Conservation (phyloP, 352 stramenopile species). For the Nothophytophthora sp. region DNA sequence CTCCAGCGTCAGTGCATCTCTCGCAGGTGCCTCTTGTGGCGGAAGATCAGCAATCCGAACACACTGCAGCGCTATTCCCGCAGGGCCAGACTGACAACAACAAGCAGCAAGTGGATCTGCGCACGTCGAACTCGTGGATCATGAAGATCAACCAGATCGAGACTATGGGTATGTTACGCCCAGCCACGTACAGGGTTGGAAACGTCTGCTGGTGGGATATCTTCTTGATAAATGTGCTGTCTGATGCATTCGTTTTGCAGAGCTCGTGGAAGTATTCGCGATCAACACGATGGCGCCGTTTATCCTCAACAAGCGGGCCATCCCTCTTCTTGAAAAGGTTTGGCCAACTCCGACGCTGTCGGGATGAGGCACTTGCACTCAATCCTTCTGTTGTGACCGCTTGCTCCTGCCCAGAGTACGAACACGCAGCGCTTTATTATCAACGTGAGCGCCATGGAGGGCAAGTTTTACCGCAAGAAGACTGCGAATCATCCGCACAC, state of each 20-base stretch:
- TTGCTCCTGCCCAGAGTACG: constrained; percentile 29
- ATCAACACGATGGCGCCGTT: constrained; percentile 95
- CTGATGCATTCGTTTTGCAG: constrained; percentile 24
- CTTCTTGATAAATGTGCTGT: constrained; percentile 3
- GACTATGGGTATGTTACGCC: constrained; percentile 62
- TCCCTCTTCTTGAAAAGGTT: constrained; percentile 66
- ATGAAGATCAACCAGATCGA: constrained; percentile 78
- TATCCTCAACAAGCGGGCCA: constrained; percentile 91
- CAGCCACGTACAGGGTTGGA: too few relatives aligned
- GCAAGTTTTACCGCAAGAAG: constrained; percentile 96
- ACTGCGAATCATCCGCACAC: constrained; percentile 94
- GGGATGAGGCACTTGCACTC: neutral
- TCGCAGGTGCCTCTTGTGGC: constrained; percentile 88
- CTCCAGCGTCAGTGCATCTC: constrained; percentile 84
- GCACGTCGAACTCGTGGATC: constrained; percentile 93
- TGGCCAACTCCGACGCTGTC: neutral
- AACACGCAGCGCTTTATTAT: constrained; percentile 83
- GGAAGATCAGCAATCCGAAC: constrained; percentile 80
- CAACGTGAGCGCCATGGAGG: constrained; percentile 96
- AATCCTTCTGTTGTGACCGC: constrained; percentile 4
- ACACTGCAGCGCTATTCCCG: constrained; percentile 55
- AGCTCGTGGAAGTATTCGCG: constrained; percentile 82
- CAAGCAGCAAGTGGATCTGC: constrained; percentile 93
- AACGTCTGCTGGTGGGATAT: neutral
- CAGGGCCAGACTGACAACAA: constrained; percentile 89